Percentiles rank a stretch among this genome's conserved stretches.
phyloP scores from a whole-genome alignment of 345 rosid species.

The Hirschfeldia incana region DNA sequence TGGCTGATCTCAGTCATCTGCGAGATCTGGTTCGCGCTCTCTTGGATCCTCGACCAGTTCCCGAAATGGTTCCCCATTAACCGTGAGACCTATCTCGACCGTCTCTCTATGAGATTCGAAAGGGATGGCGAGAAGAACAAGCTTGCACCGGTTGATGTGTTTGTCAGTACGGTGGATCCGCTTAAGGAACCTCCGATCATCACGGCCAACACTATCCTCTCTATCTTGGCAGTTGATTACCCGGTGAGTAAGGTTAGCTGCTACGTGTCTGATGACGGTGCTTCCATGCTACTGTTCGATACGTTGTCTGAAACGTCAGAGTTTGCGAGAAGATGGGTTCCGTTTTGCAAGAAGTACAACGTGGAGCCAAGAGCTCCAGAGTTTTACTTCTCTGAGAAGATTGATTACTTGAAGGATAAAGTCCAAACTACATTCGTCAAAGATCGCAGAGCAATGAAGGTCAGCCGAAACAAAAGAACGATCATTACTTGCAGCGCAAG shows the following conservation, averaged over 20 bases:
- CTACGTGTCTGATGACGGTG: constrained; percentile 96
- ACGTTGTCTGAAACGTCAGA: constrained; percentile 85
- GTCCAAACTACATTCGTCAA: constrained; percentile 91
- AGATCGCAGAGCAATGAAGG: constrained; percentile 99
- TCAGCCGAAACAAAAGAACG: constrained; percentile 31
- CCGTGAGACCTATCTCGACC: constrained; percentile 87
- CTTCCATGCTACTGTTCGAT: constrained; percentile 92
- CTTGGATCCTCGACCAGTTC: constrained; percentile 98
- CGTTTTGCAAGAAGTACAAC: constrained; percentile 82
- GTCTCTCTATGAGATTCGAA: constrained; percentile 83
- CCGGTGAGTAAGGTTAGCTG: constrained; percentile 89
- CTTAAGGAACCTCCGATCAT: constrained; percentile 97
- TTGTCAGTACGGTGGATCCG: constrained; percentile 94
- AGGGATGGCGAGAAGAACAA: constrained; percentile 78
- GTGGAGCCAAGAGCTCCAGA: constrained; percentile 95
- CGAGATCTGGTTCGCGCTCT: constrained; percentile 91
- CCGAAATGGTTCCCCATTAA: constrained; percentile 95
- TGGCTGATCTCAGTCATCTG: constrained; percentile 96
- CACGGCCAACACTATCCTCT: constrained; percentile 91
- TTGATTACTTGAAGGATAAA: constrained; percentile 93
- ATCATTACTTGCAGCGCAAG: not conserved
- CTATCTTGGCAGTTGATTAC: constrained; percentile 77
- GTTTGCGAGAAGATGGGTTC: constrained; percentile 98
- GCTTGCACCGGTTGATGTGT: constrained; percentile 82
- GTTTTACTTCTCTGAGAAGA: constrained; percentile 87